A percentile compares a stretch with the other conserved stretches of the same genome.
Conservation (phyloP, 139 green algal genomes). For the Chlamydomonas schloesseri region DNA sequence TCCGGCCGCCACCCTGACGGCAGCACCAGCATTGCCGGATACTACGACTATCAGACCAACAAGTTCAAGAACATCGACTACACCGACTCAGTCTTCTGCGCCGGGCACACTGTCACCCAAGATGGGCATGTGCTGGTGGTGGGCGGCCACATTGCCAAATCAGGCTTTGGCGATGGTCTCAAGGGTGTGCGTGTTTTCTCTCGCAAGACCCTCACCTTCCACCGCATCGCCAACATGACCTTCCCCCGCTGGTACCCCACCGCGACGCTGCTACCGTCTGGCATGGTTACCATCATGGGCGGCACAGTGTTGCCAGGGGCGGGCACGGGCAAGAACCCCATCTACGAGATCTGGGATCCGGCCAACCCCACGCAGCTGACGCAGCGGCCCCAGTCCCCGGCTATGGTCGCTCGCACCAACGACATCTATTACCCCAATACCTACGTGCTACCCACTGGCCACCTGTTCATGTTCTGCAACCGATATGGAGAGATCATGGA, state of each 20-base stretch:
- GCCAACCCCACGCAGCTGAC: not conserved
- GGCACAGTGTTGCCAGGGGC: slow-evolving; percentile 41
- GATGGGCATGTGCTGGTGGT: slow-evolving; percentile 48
- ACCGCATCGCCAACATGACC: slow-evolving; percentile 39
- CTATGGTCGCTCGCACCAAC: slow-evolving; percentile 22
- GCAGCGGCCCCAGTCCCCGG: not conserved
- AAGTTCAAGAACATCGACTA: slow-evolving; percentile 38
- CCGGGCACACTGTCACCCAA: slow-evolving; percentile 39
- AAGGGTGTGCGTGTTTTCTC: slow-evolving; percentile 45
- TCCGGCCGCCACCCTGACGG: slow-evolving; percentile 53
- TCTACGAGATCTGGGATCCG: slow-evolving; percentile 47
- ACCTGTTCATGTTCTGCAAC: slow-evolving; percentile 50
- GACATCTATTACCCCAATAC: slow-evolving; percentile 52
- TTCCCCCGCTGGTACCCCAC: slow-evolving; percentile 51
- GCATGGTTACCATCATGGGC: slow-evolving; percentile 54
- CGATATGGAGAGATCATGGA: slow-evolving; percentile 43
- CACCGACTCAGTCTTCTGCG: slow-evolving; percentile 47
- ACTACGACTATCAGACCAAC: slow-evolving; percentile 29
- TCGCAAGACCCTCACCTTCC: slow-evolving; percentile 5
- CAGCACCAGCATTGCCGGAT: slow-evolving; percentile 28
- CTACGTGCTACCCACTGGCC: not conserved
- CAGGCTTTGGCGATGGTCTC: slow-evolving; percentile 36
- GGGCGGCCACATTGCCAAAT: slow-evolving; percentile 50
- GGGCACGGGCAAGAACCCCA: slow-evolving; percentile 47
- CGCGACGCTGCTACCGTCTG: slow-evolving; percentile 48